Base-by-base conservation (phyloP, 2,329 filamentous ascomycete species). In the Immersiporthe knoxdaviesiana region DNA sequence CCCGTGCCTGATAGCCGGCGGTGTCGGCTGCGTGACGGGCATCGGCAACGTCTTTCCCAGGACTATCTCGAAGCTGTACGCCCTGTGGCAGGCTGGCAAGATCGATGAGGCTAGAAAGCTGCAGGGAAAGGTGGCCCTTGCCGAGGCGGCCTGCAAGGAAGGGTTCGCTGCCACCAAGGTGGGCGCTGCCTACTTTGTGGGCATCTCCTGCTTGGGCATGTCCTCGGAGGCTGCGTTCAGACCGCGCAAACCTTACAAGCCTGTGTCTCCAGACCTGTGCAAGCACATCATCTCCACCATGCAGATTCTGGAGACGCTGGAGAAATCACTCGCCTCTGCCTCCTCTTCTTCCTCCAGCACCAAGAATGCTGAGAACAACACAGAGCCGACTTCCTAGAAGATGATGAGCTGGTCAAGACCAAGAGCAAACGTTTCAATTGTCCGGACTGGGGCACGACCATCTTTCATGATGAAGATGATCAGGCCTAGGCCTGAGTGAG, bases 91-190 rank as follows among this genome's bases (percentile, higher is more conserved):
- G 11, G 76, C 73, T 0, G 81, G 81, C 0, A 75, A 77, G 67
- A 62, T 77, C 0, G 77, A 80, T 0, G 80, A 82, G 63, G 81
- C 81, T 1, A 75, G 73, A 27, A 74, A 73, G 35, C 72, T 84
- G 37, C 83, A 85, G 62, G 79, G 79, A 3, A 70, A 79, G 3
- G 80, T 84, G 0, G 82, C 83, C 1, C 79, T 82, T 62, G 83
- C 83, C 0, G 83, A 85, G 70, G 83, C 82, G 79, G 83, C 83
- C 0, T 85, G 83, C 71, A 85, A 85, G 73, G 84, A 84, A 74
- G 79, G 87, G 0, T 79, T 85, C 32, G 78, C 81, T 0, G 75
- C 78, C 10, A 85, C 83, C 0, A 85, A 85, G 72, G 85, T 80
- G 66, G 83, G 80, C 7, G 79, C 81, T 0, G 54, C 54, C 16